Evolutionary conservation across 2,329 filamentous ascomycete genomes (phyloP), one percentile per base, ranked within the genome.

Genomic region (Zymoseptoria brevis): DNA sequence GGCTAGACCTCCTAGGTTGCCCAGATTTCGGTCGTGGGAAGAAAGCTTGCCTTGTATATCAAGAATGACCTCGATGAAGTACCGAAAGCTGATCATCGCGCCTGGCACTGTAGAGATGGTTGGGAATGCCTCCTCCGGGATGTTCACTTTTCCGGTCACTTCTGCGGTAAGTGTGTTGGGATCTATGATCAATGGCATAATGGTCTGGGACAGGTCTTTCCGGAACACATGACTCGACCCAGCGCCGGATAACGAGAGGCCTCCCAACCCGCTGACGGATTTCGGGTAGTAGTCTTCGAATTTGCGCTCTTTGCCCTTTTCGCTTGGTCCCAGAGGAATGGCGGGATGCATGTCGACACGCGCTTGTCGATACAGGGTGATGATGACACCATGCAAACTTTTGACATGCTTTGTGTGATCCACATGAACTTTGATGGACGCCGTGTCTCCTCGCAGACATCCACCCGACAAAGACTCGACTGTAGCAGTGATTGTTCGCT

Each of bases 21-120:
- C 62, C 49, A 71, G 55, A 30, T 62, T 65, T 50, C 85, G 81
- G 68, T 90, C 87, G 63, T 90, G 85, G n/a, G 84, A 84, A 1
- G 87, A 84, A 49, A 96, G 77, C 71, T 90, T 94, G 45, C 93
- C 93, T 53, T 94, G 92, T 0, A 97, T 80, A 71, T 99, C 94
- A 21, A 96, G 84, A 26, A 97, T 87, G 2, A 96, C 89, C 73
- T 99, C 94, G 19, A 96, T 82, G 66, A 92, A 89, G 70, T 99
- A 97, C 66, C 87, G 90, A 77, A 99, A 97, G 67, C 87, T 91
- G 64, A 99, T 94, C 86, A 97, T 94, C 35, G 89, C 87, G 3
- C 93, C 91, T 0, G 94, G 94, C 0, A 96, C 90, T 57, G 87
- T 87, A 26, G 85, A 86, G 62, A 97, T 97, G 1, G 92, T 96